Evolutionary conservation across 257 asterid species (phyloP), one percentile per base, ranked within the genome.

Genomic region (Gentiana dahurica): DNA sequence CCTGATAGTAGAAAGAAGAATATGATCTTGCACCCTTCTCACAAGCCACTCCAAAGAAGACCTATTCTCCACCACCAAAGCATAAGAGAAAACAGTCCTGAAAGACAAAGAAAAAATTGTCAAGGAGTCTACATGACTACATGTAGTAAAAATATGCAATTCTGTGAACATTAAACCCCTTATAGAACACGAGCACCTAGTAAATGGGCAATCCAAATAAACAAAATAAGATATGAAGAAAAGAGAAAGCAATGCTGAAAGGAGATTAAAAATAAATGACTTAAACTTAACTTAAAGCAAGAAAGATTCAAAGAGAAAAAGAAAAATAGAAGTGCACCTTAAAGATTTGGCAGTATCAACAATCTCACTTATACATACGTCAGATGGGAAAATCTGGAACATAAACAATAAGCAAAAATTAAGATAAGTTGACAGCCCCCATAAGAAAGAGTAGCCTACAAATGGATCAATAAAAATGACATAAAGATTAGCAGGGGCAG

Each of bases 301-400:
- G 24, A 15, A 15, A 36, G 51, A 5, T 15, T 37, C 32, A 36
- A 12, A 5, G 4, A 51, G n/a, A 37, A 67, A 32, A 58, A 49
- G 55, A 33, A 12, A n/a, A 48, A 6, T n/a, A 57, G 49, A 49
- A 49, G 62, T 57, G 35, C 13, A 90, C 95, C 98, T 84, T 74
- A 73, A 71, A 59, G 80, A 72, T 57, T 81, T 87, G 41, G 92
- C 71, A 51, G 86, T 73, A 59, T 82, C 85, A 62, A 78, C 48
- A 58, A 81, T 68, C 57, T 90, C 98, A 47, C 79, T 81, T 46
- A 84, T 76, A 70, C 76, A 76, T 58, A 82, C 87, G 63, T 90
- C 95, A 77, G 83, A 76, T 7, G 96, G 98, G 72, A 82, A 82
- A 62, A 90, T 87, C 95, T 90, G 84, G 74, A 43, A 9, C 39